Percentiles rank a stretch among this genome's conserved stretches.
These are phyloP conservation scores for Vickermania ingenoplastis DNA, from an alignment of 208 protist genomes.

Conservation along the genomic window DNA sequence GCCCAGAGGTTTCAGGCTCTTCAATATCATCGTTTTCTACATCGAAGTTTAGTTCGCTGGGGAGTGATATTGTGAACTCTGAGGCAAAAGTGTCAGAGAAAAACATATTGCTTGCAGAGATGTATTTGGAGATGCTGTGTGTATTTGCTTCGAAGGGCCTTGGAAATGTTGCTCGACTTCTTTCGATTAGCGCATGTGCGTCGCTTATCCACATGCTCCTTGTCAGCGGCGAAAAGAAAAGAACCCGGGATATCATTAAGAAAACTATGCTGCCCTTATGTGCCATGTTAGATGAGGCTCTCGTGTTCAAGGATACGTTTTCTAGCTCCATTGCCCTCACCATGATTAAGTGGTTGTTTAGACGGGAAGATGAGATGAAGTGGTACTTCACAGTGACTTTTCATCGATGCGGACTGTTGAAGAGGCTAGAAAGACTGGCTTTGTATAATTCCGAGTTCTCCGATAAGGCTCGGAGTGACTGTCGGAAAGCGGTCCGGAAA, in stretches of 20 bases:
- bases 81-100: constrained; percentile 20
- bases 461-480: neutral
- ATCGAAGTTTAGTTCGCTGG: neutral
- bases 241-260: constrained; percentile 29
- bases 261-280: constrained; percentile 61
- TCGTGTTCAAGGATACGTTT: constrained; percentile 60
- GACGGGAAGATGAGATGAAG: constrained; percentile 29
- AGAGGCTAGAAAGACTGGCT: constrained; percentile 35
- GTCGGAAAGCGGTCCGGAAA: neutral
- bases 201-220: constrained; percentile 70
- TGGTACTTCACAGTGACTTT: constrained; percentile 44
- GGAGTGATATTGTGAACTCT: constrained; percentile 23
- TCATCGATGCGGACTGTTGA: constrained; percentile 53
- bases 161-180: constrained; percentile 70
- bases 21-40: neutral
- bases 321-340: constrained; percentile 73
- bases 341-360: constrained; percentile 80
- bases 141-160: constrained; percentile 41
- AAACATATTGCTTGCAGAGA: constrained; percentile 49
- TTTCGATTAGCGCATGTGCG: constrained; percentile 70
- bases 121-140: constrained; percentile 65
- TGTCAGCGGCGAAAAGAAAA: constrained; percentile 13
- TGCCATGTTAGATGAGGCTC: constrained; percentile 64
- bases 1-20: constrained; percentile 6
- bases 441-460: neutral